Conservation (phyloP, 2,329 filamentous ascomycete genomes). For the Pyrenophora seminiperda region DNA sequence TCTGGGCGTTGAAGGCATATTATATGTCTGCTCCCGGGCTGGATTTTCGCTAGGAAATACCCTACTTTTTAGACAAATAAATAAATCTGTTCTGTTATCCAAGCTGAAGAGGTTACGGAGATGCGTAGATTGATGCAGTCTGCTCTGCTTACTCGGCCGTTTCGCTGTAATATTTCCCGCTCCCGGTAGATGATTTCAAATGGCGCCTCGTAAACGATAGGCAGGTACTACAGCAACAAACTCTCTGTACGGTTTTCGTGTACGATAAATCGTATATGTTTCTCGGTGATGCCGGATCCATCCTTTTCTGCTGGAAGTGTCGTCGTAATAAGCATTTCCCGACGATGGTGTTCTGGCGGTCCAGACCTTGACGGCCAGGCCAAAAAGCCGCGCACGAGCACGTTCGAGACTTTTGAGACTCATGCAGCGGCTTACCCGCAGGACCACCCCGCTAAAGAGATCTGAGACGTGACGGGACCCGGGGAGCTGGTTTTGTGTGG, state of each 20-base stretch:
- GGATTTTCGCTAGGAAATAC: conserved; percentile 14
- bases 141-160: neutral
- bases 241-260: too few species aligned
- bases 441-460: conserved; percentile 28
- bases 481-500: conserved; percentile 21
- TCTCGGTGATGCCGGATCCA: neutral
- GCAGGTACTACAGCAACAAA: too few species aligned
- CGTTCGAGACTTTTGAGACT: conserved; percentile 18
- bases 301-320: conserved; percentile 17
- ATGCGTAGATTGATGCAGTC: neutral
- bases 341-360: conserved; percentile 27
- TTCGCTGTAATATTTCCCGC: too few species aligned
- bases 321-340: conserved; percentile 46
- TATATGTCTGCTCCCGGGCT: conserved; percentile 4
- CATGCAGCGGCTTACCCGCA: conserved; percentile 32
- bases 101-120: neutral
- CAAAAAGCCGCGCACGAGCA: conserved; percentile 27
- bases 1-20: conserved; percentile 7
- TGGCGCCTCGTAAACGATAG: too few species aligned
- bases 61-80: conserved; percentile 16
- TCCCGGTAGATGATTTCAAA: too few species aligned
- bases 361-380: conserved; percentile 34
- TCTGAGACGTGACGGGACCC: conserved; percentile 28
- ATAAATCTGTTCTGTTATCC: neutral
- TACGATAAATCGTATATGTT: neutral